A percentile compares a stretch with the other conserved stretches of the same genome.
Evolutionary conservation across 805 yeast genomes (phyloP).

Genomic region (Candida stauntonica): DNA sequence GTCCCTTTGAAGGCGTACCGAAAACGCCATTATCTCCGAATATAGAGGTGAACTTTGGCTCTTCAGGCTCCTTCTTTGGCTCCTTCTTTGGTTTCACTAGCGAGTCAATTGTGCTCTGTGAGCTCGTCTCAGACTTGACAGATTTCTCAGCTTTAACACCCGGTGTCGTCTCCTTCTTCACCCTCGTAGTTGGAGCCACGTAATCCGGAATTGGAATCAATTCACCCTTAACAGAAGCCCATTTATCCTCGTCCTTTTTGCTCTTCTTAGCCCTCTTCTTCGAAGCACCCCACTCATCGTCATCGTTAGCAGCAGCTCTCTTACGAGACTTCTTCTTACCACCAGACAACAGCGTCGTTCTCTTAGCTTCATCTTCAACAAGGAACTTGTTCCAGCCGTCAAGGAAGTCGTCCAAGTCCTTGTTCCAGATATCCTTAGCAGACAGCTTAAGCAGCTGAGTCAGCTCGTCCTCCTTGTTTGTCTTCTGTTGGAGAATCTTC

Average conservation of each 20-base stretch:
- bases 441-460: conserved; percentile 57
- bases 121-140: neutral
- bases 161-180: conserved; percentile 19
- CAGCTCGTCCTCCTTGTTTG: conserved; percentile 67
- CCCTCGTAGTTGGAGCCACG: conserved; percentile 21
- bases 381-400: conserved; percentile 64
- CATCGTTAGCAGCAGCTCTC: conserved; percentile 28
- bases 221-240: conserved; percentile 17
- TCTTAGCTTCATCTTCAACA: conserved; percentile 56
- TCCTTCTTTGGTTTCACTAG: conserved; percentile 13
- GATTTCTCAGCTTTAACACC: conserved; percentile 8
- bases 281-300: conserved; percentile 15
- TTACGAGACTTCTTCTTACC: conserved; percentile 40
- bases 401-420: conserved; percentile 73
- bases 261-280: conserved; percentile 18
- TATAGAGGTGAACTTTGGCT: conserved; percentile 30
- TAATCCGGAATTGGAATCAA: conserved; percentile 26
- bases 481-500: conserved; percentile 66
- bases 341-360: conserved; percentile 45
- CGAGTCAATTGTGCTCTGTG: conserved; percentile 3
- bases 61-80: conserved; percentile 15
- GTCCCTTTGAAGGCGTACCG: conserved; percentile 24
- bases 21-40: conserved; percentile 32
- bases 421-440: conserved; percentile 86
- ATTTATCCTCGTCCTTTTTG: conserved; percentile 16